These are phyloP conservation scores for Aspergillus glaucus DNA, from an alignment of 2,329 filamentous ascomycete species.

Conservation along the genomic window DNA sequence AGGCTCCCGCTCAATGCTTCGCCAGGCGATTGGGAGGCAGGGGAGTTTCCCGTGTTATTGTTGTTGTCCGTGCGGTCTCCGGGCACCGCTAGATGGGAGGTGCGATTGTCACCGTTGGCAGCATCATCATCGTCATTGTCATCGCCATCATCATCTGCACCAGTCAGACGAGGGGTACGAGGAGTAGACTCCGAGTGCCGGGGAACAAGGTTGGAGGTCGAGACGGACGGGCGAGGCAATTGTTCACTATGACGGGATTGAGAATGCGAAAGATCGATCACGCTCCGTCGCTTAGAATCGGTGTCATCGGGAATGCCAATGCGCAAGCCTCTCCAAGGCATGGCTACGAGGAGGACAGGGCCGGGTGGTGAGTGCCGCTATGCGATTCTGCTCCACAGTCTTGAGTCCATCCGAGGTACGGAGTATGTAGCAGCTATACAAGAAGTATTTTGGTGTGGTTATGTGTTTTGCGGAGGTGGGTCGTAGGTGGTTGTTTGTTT, in stretches of 20 bases:
- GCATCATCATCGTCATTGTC: conserved; percentile 4
- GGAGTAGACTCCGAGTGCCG: conserved; percentile 31
- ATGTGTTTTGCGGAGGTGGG: background rate
- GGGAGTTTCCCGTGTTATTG: conserved; percentile 11
- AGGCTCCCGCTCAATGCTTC: conserved; percentile 16
- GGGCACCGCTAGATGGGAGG: conserved; percentile 7
- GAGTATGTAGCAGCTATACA: background rate
- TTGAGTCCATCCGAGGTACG: conserved; percentile 15
- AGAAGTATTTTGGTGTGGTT: background rate
- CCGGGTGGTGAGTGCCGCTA: conserved; percentile 8
- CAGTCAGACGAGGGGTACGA: conserved; percentile 17
- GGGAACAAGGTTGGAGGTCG: conserved; percentile 21
- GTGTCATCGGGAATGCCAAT: conserved; percentile 27
- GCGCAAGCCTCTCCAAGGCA: conserved; percentile 37
- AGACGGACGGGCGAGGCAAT: conserved; percentile 26
- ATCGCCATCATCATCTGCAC: conserved; percentile 11
- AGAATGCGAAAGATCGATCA: conserved; percentile 20
- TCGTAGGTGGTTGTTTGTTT: background rate
- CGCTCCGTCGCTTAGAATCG: conserved; percentile 29
- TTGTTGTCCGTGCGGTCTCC: conserved; percentile 12
- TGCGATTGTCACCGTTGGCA: conserved; percentile 4
- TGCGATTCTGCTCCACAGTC: conserved; percentile 13
- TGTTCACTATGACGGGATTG: conserved; percentile 33
- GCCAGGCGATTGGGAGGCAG: conserved; percentile 9
- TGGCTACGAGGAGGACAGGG: conserved; percentile 19